Conservation (phyloP, 2,329 filamentous ascomycete species). For the Fusarium tuaranense region DNA sequence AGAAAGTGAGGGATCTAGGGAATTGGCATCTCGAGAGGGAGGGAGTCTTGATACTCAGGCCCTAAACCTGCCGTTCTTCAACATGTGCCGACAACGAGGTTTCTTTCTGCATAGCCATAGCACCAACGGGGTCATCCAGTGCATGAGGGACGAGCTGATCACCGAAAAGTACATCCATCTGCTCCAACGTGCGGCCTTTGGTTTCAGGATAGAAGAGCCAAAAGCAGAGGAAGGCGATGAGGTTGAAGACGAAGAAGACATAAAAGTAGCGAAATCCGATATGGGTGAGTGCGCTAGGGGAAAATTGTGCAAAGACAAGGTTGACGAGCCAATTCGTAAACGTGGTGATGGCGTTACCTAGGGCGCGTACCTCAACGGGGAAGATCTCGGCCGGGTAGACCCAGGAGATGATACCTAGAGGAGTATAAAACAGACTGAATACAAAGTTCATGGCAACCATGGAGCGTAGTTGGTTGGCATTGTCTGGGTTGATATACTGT, state of each 20-base stretch:
- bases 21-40: neutral
- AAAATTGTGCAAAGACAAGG: constrained; percentile 62
- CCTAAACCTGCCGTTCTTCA: constrained; percentile 1
- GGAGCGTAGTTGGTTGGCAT: constrained; percentile 42
- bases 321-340: constrained; percentile 49
- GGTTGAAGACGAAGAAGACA: constrained; percentile 44
- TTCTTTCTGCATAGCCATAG: constrained; percentile 25
- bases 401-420: constrained; percentile 58
- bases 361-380: constrained; percentile 48
- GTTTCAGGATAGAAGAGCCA: constrained; percentile 28
- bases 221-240: constrained; percentile 39
- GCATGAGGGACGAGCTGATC: constrained; percentile 29
- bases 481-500: constrained; percentile 41
- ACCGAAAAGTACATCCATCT: constrained; percentile 26
- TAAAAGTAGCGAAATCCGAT: constrained; percentile 60
- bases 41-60: no score
- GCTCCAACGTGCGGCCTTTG: constrained; percentile 20
- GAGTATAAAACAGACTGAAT: constrained; percentile 46
- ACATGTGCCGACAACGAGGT: neutral
- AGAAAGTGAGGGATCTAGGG: neutral
- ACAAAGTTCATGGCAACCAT: constrained; percentile 51
- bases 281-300: constrained; percentile 55
- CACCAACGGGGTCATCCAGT: constrained; percentile 18
- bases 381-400: constrained; percentile 56
- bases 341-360: constrained; percentile 45